Base-by-base conservation (phyloP, 148 eudicot species). In the Fagopyrum tataricum region DNA sequence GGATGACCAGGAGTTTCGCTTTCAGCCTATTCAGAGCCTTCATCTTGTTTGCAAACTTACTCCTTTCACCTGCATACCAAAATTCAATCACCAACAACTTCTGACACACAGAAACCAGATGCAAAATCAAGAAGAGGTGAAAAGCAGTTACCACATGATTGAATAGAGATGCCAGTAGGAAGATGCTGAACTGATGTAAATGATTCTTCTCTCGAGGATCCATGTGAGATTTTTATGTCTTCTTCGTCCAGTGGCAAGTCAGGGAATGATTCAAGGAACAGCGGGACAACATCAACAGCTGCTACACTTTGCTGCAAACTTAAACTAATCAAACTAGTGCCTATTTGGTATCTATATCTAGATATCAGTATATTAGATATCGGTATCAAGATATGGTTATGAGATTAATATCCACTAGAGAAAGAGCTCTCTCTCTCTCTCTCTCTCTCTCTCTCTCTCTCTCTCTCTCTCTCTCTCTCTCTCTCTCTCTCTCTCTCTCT, bases 1-100 rank as follows among this genome's bases (percentile, higher is more conserved):
- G 21, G 37, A 84, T 74, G 26, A 83, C 79, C 5, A 87, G 89
- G 46, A 94, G 91, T 71, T 84, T 91, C 7, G 96, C 97, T 77
- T 88, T 94, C 76, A 94, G 76, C 24, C 91, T 89, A 21, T 94
- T 94, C 52, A 89, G 87, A 10, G 97, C 93, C 83, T 91, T 94
- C 67, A 89, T 81, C 82, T 91, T 89, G 85, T 94, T 94, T 4
- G 89, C 88, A 75, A 91, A 86, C 39, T 41, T 76, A 81, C 81
- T 91, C 75, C 98, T 87, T 78, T 94, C 98, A 26, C 97, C 98
- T 94, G 80, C 79, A 85, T 49, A 39, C 4, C 4, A 13, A 23
- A 74, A 43, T 41, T 41, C 6, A 39, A 14, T 61, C 69, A 64
- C 42, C 43, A 31, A 2, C 21, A 17, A 53, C 37, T 21, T 58